Evolutionary conservation across 345 rosid genomes (phyloP), one percentile per base, ranked within the genome.

Genomic region (Camelina neglecta): DNA sequence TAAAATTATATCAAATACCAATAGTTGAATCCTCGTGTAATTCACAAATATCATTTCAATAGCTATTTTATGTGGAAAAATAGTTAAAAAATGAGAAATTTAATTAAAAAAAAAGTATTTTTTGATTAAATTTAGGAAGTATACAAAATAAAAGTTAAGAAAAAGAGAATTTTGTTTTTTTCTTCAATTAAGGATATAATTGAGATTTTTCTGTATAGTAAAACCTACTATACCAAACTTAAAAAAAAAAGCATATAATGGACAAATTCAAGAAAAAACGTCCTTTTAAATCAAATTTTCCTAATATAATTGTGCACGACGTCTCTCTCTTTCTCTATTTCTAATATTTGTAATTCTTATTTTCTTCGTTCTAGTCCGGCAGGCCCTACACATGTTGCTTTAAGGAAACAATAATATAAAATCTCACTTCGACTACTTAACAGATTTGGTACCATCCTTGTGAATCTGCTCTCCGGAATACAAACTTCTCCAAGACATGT

Each of bases 371-470:
- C 6, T 2, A 55, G 29, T 26, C 36, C 38, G 36, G 36, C 18
- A 55, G 60, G 60, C 18, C 38, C 36, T 55, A 55, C 60, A 55
- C 51, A 55, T 55, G 60, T 55, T 55, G n/a, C 36, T 55, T 24
- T 55, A 55, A 55, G 0, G 20, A 56, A 56, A 56, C 60, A 56
- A 29, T 29, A 13, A 16, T 29, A 18, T 7, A 36, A 18, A 18
- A 13, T 31, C 21, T 15, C 20, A 29, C 60, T 29, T 3, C n/a
- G 5, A 55, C 20, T 29, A 29, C 3, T 29, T 29, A 29, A 79
- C 65, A 88, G 96, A 80, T 87, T 85, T 70, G 93, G 93, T 54
- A 88, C 92, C 26, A 76, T 90, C 74, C 89, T 87, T 78, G 70
- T 87, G 78, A 88, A 87, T 72, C 81, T 90, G 68, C 86, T 90